These are phyloP conservation scores for Wilhelminamyces savonicus DNA, from an alignment of 805 yeast species.

Conservation along the genomic window DNA sequence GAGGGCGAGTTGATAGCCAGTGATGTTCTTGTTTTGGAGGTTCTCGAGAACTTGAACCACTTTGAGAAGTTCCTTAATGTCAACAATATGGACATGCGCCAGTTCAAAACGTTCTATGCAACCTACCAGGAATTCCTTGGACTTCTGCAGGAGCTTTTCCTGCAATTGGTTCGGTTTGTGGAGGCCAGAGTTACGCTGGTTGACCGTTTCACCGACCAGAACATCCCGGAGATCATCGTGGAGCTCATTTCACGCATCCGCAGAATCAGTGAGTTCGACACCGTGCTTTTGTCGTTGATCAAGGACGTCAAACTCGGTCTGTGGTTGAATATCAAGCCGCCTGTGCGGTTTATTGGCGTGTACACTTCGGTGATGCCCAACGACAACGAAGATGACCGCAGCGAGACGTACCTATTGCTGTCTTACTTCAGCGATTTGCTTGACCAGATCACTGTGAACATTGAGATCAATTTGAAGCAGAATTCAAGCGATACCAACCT, in stretches of 20 bases:
- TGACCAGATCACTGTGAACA: constrained; percentile 60
- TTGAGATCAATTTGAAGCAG: constrained; percentile 55
- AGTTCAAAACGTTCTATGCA: constrained; percentile 6
- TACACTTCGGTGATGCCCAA: constrained; percentile 42
- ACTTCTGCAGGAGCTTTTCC: constrained; percentile 36
- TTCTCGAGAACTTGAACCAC: constrained; percentile 38
- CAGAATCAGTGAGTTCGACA: constrained; percentile 55
- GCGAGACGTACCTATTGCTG: constrained; percentile 49
- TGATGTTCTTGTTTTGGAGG: constrained; percentile 26
- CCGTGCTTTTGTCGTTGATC: constrained; percentile 47
- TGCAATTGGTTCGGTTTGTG: constrained; percentile 51
- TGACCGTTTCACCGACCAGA: constrained; percentile 58
- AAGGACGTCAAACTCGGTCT: constrained; percentile 48
- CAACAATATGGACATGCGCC: constrained; percentile 5
- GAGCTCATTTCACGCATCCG: constrained; percentile 65
- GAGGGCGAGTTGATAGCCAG: too few relatives aligned
- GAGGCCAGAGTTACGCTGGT: constrained; percentile 44
- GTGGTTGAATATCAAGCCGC: constrained; percentile 63
- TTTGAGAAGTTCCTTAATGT: constrained; percentile 15
- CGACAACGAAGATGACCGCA: constrained; percentile 25
- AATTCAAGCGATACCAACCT: constrained; percentile 11
- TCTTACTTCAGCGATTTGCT: constrained; percentile 71
- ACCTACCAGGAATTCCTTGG: constrained; percentile 12
- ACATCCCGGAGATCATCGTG: constrained; percentile 66
- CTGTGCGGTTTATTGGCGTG: constrained; percentile 38